Base-by-base conservation (phyloP, 441 rosid species). In the Theobroma grandiflorum region DNA sequence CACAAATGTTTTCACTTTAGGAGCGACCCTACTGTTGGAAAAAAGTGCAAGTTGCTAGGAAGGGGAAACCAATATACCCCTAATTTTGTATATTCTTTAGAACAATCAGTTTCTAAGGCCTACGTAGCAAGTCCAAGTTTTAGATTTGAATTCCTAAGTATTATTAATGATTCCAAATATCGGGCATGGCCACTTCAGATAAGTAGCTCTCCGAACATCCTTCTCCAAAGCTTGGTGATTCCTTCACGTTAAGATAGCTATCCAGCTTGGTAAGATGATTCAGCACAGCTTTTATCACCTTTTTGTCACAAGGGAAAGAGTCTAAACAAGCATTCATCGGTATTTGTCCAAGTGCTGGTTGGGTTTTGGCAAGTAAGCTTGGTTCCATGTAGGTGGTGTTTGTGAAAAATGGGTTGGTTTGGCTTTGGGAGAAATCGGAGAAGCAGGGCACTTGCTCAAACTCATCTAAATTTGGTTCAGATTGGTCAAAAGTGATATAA, bases 401-500 rank as follows among this genome's bases (percentile, higher is more conserved):
- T 26, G 86, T 61, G 78, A 78, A 80, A 45, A 49, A 33, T 15
- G 75, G 71, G 79, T 77, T 75, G 67, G 69, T 70, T 82, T 85
- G 88, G 83, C 57, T 55, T 40, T 75, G 85, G 8, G 86, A 76
- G 86, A 85, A 74, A 78, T 80, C 82, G 91, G 91, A 89, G 96
- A 92, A 85, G 94, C 96, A 90, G 94, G 94, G 85, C 91, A 89
- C 94, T 88, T 88, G 94, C 91, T 90, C 87, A 53, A 26, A 15
- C 35, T 82, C 76, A 15, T 70, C 69, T 3, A 68, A 61, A 47
- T 67, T 77, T 50, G 88, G 76, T 64, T 79, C 83, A 43, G 79
- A 80, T 71, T 81, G 91, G 82, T 82, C 85, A 69, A 87, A 89
- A 53, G 76, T 79, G 74, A 86, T 82, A 87, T 80, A 88, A 65